A percentile compares a stretch with the other conserved stretches of the same genome.
These are phyloP conservation scores for Xylaria sp. DNA, from an alignment of 2,329 filamentous ascomycete genomes.

Conservation along the genomic window DNA sequence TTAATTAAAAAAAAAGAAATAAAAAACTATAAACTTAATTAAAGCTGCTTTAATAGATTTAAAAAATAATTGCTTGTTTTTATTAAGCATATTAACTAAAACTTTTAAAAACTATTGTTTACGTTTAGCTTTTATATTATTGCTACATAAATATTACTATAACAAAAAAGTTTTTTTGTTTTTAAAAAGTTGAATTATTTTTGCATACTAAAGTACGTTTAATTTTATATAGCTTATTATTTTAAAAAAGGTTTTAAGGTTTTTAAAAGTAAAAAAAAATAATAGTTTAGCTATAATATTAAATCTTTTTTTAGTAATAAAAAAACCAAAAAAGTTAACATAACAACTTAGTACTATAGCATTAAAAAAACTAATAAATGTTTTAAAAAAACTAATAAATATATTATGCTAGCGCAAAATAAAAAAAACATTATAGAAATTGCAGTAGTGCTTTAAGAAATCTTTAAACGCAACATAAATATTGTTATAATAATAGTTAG, in stretches of 20 bases:
- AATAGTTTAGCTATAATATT: not conserved
- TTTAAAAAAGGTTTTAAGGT: slow-evolving; percentile 13
- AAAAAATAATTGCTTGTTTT: slow-evolving; percentile 4
- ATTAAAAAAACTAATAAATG: slow-evolving; percentile 20
- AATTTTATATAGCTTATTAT: slow-evolving; percentile 9
- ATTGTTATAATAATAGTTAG: slow-evolving; percentile 23
- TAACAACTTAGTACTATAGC: slow-evolving; percentile 4
- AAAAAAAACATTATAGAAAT: not conserved
- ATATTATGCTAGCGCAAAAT: slow-evolving; percentile 9
- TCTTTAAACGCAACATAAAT: not conserved
- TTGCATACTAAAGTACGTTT: slow-evolving; percentile 1
- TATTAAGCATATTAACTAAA: not conserved
- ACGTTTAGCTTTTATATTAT: slow-evolving; percentile 2
- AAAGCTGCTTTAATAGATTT: slow-evolving; percentile 12
- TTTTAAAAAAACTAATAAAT: slow-evolving; percentile 10
- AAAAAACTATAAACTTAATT: slow-evolving; percentile 12
- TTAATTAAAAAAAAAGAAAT: slow-evolving; percentile 4
- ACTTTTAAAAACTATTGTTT: slow-evolving; percentile 4
- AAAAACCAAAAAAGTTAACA: too few species aligned
- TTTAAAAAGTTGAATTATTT: too few species aligned
- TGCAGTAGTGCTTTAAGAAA: not conserved
- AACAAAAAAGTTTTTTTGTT: slow-evolving; percentile 3
- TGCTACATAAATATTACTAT: not conserved
- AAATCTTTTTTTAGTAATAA: slow-evolving; percentile 16
- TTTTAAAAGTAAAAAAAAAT: slow-evolving; percentile 6